phyloP scores from a whole-genome alignment of 768 basidiomycete genomes.

The Lentinula boryana region DNA sequence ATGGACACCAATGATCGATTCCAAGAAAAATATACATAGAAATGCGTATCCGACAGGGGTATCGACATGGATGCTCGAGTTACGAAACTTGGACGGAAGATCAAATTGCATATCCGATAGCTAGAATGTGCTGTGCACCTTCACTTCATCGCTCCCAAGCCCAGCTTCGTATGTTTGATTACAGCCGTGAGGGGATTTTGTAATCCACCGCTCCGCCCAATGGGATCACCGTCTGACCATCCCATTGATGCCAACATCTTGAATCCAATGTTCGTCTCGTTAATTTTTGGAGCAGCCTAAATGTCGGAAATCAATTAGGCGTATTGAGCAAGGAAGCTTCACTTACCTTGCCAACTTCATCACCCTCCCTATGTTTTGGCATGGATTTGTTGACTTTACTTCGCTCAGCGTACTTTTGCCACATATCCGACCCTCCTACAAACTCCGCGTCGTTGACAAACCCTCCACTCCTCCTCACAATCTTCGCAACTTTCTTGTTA shows the following conservation, averaged over 20 bases:
- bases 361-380: slow-evolving; percentile 70
- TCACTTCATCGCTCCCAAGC: slow-evolving; percentile 59
- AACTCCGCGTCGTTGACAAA: slow-evolving; percentile 22
- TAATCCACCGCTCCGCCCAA: slow-evolving; percentile 61
- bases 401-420: slow-evolving; percentile 8
- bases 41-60: no score
- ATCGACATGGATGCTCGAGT: neutral
- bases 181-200: slow-evolving; percentile 75
- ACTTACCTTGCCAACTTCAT: slow-evolving; percentile 76
- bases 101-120: neutral
- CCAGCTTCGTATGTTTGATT: slow-evolving; percentile 82
- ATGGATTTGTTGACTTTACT: slow-evolving; percentile 16
- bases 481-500: slow-evolving; percentile 51
- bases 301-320: no score
- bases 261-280: slow-evolving; percentile 78
- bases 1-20: no score
- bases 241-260: slow-evolving; percentile 87
- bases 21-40: no score
- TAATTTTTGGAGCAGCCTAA: slow-evolving; percentile 78
- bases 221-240: slow-evolving; percentile 77
- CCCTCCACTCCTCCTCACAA: slow-evolving; percentile 31
- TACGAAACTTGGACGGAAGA: neutral
- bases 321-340: neutral
- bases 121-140: neutral
- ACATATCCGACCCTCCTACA: slow-evolving; percentile 23